These are phyloP conservation scores for Elongisporangium undulatum DNA, from an alignment of 352 stramenopile genomes.

Conservation along the genomic window DNA sequence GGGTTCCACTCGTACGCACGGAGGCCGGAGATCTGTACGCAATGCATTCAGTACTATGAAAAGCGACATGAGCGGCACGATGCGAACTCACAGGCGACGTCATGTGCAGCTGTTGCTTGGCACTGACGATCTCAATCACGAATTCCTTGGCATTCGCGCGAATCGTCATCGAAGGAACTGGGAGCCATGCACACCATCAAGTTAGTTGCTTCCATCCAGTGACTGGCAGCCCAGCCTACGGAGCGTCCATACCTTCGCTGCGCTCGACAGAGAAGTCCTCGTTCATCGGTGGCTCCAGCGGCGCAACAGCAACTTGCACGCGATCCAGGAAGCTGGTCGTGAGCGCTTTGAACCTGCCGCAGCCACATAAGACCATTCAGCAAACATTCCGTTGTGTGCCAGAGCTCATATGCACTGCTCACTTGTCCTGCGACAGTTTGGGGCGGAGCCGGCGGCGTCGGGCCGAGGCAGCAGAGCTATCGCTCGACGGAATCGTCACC, in stretches of 20 bases:
- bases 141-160: slow-evolving; percentile 52
- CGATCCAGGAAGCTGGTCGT: slow-evolving; percentile 57
- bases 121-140: slow-evolving; percentile 41
- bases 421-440: slow-evolving; percentile 57
- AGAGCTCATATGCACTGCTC: not conserved
- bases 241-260: slow-evolving; percentile 20
- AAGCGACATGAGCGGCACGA: not conserved
- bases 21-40: slow-evolving; percentile 55
- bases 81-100: slow-evolving; percentile 38
- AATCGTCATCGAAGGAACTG: slow-evolving; percentile 43
- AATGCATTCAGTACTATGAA: not conserved
- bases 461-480: slow-evolving; percentile 3
- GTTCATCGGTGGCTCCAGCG: slow-evolving; percentile 62
- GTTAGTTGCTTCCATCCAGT: not conserved
- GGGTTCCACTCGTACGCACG: slow-evolving; percentile 74
- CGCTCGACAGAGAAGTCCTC: slow-evolving; percentile 47
- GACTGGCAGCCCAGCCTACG: not conserved
- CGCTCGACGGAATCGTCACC: slow-evolving; percentile 26
- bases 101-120: slow-evolving; percentile 72
- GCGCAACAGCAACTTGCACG: slow-evolving; percentile 49
- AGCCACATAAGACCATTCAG: not conserved
- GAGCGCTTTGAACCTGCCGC: slow-evolving; percentile 44
- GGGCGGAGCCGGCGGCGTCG: slow-evolving; percentile 34
- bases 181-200: not conserved
- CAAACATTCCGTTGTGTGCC: not conserved